Evolutionary conservation across 192 early-diverging fungal species (phyloP).

Genomic region (Coemansia sp.): DNA sequence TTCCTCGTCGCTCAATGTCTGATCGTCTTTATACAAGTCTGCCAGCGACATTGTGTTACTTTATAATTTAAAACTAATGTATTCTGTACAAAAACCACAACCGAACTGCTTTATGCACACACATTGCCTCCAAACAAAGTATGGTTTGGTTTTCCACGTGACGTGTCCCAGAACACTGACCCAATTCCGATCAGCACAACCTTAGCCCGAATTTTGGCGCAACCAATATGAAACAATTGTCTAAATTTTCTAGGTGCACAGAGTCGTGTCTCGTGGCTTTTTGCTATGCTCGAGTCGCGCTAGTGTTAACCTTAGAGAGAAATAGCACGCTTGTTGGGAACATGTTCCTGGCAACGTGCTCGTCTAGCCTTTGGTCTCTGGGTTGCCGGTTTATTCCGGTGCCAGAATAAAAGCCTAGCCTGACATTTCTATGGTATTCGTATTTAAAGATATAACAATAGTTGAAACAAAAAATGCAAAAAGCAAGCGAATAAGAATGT

Average conservation of each 20-base stretch:
- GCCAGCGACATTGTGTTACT: slow-evolving; percentile 37
- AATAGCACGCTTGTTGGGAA: neutral
- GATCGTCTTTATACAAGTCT: slow-evolving; percentile 40
- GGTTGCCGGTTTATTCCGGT: neutral
- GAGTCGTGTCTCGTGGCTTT: slow-evolving; percentile 15
- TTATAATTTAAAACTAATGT: neutral
- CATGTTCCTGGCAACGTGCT: slow-evolving; percentile 3
- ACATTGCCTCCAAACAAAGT: neutral
- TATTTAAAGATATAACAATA: neutral
- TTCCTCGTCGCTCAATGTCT: slow-evolving; percentile 7
- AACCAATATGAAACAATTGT: neutral
- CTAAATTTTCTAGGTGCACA: slow-evolving; percentile 21
- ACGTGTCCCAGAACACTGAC: slow-evolving; percentile 1
- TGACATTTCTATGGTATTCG: neutral
- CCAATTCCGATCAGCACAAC: neutral
- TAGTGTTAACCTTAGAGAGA: slow-evolving; percentile 19
- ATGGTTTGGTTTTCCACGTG: neutral
- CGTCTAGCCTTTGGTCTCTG: slow-evolving; percentile 6
- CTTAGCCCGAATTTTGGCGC: neutral
- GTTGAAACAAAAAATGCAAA: neutral
- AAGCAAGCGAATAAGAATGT: neutral
- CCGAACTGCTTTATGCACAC: too few relatives aligned
- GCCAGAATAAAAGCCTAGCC: slow-evolving; percentile 7
- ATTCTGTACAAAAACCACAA: too few relatives aligned
- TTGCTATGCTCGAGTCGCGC: slow-evolving; percentile 2